Percentiles rank a stretch among this genome's conserved stretches.
phyloP scores from a whole-genome alignment of 2,329 filamentous ascomycete species.

The Scopulariopsis brevicaulis region DNA sequence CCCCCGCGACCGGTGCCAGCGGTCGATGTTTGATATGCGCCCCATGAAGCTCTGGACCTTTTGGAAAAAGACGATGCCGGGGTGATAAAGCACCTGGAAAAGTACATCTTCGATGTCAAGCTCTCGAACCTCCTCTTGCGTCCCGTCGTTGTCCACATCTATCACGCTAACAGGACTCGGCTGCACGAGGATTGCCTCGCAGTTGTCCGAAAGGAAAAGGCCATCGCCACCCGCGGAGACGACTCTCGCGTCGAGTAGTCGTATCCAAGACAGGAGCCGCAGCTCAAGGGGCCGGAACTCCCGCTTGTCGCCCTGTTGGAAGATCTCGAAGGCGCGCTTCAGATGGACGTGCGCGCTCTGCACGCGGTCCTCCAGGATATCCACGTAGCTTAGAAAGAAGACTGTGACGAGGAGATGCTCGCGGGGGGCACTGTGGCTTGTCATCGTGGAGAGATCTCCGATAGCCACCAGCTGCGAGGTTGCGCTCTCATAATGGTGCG shows the following conservation, averaged over 20 bases:
- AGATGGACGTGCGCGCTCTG: constrained; percentile 35
- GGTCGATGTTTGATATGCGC: constrained; percentile 42
- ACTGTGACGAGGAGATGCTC: constrained; percentile 35
- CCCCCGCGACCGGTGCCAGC: constrained; percentile 41
- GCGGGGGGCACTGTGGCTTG: constrained; percentile 17
- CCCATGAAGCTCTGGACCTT: constrained; percentile 47
- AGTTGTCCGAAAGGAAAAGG: constrained; percentile 29
- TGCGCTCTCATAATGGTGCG: constrained; percentile 24
- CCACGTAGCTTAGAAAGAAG: constrained; percentile 43
- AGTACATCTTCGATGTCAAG: constrained; percentile 34
- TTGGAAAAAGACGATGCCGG: constrained; percentile 44
- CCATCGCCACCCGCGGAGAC: constrained; percentile 45
- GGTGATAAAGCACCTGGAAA: constrained; percentile 43
- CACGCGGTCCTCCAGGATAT: constrained; percentile 30
- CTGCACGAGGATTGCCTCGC: constrained; percentile 40
- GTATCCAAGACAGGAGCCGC: constrained; percentile 40
- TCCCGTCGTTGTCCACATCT: not conserved
- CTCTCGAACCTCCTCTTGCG: not conserved
- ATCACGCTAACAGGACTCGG: constrained; percentile 20
- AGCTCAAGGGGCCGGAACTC: constrained; percentile 27
- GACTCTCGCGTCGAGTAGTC: constrained; percentile 40
- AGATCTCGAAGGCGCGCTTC: constrained; percentile 33
- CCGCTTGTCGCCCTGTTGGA: constrained; percentile 26
- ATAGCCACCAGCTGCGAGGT: constrained; percentile 17
- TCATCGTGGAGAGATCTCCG: constrained; percentile 8